A percentile compares a stretch with the other conserved stretches of the same genome.
Evolutionary conservation across 345 rosid species (phyloP).

Genomic region (Populus simonii): DNA sequence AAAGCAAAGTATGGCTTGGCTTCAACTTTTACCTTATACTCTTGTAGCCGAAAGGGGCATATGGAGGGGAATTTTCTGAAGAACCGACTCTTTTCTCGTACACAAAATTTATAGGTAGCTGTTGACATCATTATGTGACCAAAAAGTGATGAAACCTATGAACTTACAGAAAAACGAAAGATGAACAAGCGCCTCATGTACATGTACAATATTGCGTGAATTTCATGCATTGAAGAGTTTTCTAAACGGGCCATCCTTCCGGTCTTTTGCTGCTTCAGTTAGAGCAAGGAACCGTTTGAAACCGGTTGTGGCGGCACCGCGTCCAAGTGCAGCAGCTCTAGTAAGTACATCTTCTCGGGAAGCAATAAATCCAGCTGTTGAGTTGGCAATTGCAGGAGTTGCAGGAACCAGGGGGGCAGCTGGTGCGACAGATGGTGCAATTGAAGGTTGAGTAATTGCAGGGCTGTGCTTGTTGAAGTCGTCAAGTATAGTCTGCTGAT

Average conservation of each 20-base stretch:
- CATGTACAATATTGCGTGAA: background rate
- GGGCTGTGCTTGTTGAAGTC: slow-evolving; percentile 90
- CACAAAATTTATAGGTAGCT: background rate
- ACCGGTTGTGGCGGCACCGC: slow-evolving; percentile 97
- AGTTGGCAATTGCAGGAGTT: slow-evolving; percentile 36
- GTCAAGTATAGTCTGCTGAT: slow-evolving; percentile 81
- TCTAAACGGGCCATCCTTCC: slow-evolving; percentile 92
- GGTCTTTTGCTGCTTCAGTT: slow-evolving; percentile 96
- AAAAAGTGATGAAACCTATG: background rate
- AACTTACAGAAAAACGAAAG: background rate
- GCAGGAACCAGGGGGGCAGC: slow-evolving; percentile 42
- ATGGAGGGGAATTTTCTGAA: background rate
- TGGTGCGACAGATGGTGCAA: slow-evolving; percentile 35
- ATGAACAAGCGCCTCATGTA: background rate
- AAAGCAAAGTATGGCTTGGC: too few species aligned
- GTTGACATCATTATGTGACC: background rate
- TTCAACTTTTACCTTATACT: too few species aligned
- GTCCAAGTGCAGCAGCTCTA: slow-evolving; percentile 95
- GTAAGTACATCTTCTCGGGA: slow-evolving; percentile 90
- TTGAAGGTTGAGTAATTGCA: slow-evolving; percentile 36
- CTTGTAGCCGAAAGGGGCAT: background rate
- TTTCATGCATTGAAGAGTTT: slow-evolving; percentile 81
- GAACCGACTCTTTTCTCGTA: background rate
- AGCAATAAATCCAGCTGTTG: slow-evolving; percentile 63
- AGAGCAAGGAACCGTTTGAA: slow-evolving; percentile 98